phyloP scores from a whole-genome alignment of 768 basidiomycete species.

The Hemileccinum impolitum region DNA sequence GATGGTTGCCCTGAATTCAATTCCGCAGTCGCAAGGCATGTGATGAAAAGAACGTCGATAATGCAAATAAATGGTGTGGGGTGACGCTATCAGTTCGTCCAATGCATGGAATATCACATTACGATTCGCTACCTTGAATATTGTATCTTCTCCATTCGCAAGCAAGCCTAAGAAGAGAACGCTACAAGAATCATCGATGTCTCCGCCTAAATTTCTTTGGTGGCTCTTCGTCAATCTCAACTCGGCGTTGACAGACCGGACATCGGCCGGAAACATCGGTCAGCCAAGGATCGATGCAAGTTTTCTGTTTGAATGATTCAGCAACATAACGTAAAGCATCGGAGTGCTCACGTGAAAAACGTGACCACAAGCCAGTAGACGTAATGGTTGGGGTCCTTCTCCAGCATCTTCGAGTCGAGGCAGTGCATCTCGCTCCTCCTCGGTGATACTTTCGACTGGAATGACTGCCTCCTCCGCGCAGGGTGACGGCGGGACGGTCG shows the following conservation, averaged over 20 bases:
- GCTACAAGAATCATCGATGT: conserved; percentile 14
- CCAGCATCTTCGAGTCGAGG: conserved; percentile 68
- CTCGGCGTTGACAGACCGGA: conserved; percentile 79
- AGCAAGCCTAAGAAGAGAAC: conserved; percentile 4
- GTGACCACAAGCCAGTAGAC: conserved; percentile 77
- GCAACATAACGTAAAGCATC: background rate
- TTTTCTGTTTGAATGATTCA: conserved; percentile 50
- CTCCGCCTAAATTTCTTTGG: conserved; percentile 33
- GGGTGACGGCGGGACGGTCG: conserved; percentile 9
- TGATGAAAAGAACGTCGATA: conserved; percentile 26
- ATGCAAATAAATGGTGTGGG: conserved; percentile 21
- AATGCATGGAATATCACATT: conserved; percentile 31
- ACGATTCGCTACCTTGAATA: conserved; percentile 28
- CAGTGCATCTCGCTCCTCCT: conserved; percentile 39
- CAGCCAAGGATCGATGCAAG: conserved; percentile 89
- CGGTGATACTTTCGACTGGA: conserved; percentile 35
- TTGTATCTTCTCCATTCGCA: conserved; percentile 21
- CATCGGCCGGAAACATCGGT: conserved; percentile 82
- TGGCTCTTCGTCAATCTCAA: conserved; percentile 45
- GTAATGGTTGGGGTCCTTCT: conserved; percentile 70
- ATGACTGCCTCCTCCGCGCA: conserved; percentile 26
- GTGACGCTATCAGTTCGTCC: conserved; percentile 25
- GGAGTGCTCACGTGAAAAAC: conserved; percentile 75
- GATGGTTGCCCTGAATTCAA: background rate
- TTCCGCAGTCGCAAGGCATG: conserved; percentile 4